phyloP scores from a whole-genome alignment of 768 basidiomycete species.

The Russula sp. region DNA sequence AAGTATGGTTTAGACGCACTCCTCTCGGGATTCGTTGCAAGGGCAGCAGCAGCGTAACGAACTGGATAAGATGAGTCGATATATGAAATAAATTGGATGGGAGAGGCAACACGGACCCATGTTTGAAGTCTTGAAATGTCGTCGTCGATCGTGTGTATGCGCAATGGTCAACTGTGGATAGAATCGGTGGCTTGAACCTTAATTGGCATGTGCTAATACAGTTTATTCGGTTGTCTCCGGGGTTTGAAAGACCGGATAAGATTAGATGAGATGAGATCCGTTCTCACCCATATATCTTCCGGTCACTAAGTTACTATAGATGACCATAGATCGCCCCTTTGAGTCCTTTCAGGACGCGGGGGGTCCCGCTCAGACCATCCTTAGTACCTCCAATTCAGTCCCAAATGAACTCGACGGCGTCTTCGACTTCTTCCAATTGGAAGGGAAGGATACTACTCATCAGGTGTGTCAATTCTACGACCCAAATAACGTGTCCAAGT shows the following conservation, averaged over 20 bases:
- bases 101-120: slow-evolving; percentile 32
- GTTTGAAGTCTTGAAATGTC: slow-evolving; percentile 34
- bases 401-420: slow-evolving; percentile 9
- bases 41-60: slow-evolving; percentile 87
- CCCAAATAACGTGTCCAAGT: neutral
- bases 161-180: neutral
- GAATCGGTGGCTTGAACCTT: slow-evolving; percentile 22
- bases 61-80: slow-evolving; percentile 42
- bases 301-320: neutral
- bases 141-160: neutral
- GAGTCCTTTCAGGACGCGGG: slow-evolving; percentile 16
- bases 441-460: slow-evolving; percentile 21
- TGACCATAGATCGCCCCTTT: slow-evolving; percentile 9
- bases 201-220: neutral
- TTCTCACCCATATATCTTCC: neutral
- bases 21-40: slow-evolving; percentile 92
- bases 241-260: slow-evolving; percentile 1
- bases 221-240: slow-evolving; percentile 9
- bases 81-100: neutral
- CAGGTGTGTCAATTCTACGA: slow-evolving; percentile 8
- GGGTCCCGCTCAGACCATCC: neutral
- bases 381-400: neutral
- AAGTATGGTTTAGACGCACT: slow-evolving; percentile 45
- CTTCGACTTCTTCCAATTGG: slow-evolving; percentile 20
- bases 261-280: slow-evolving; percentile 6